phyloP scores from a whole-genome alignment of 768 basidiomycete species.

The Crassisporium funariophilum region DNA sequence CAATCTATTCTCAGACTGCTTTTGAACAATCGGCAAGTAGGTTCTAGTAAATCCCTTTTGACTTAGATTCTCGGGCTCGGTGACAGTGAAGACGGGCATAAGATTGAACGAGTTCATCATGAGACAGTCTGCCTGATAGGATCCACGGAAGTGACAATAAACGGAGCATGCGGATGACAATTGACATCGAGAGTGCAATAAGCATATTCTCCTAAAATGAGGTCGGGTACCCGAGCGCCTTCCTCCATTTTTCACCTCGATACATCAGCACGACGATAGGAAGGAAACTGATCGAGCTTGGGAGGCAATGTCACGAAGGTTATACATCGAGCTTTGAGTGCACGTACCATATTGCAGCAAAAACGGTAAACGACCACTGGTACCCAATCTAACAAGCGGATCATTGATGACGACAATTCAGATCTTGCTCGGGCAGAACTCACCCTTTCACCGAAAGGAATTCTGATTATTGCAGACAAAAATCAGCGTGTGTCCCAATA shows the following conservation, averaged over 20 bases:
- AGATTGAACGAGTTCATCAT: too few relatives aligned
- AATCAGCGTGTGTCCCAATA: not conserved
- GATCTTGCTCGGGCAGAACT: not conserved
- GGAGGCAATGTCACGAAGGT: slow-evolving; percentile 1
- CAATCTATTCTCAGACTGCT: too few relatives aligned
- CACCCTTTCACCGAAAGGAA: slow-evolving; percentile 39
- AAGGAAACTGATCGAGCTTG: slow-evolving; percentile 34
- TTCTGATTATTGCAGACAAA: slow-evolving; percentile 20
- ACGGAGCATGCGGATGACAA: too few relatives aligned
- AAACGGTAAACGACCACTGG: slow-evolving; percentile 40
- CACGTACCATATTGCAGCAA: slow-evolving; percentile 35
- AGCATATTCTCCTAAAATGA: slow-evolving; percentile 9
- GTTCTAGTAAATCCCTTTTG: too few relatives aligned
- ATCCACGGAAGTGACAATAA: too few relatives aligned
- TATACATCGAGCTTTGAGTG: not conserved
- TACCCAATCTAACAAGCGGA: slow-evolving; percentile 33
- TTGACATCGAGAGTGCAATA: slow-evolving; percentile 5
- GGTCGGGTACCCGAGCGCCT: slow-evolving; percentile 24
- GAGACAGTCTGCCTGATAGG: too few relatives aligned
- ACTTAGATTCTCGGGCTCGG: too few relatives aligned
- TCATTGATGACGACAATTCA: not conserved
- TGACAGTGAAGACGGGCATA: too few relatives aligned
- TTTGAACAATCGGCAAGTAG: too few relatives aligned
- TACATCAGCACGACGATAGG: slow-evolving; percentile 37
- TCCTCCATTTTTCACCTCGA: slow-evolving; percentile 36